Evolutionary conservation across 805 yeast species (phyloP).

Genomic region (Teunomyces aglyptinius): DNA sequence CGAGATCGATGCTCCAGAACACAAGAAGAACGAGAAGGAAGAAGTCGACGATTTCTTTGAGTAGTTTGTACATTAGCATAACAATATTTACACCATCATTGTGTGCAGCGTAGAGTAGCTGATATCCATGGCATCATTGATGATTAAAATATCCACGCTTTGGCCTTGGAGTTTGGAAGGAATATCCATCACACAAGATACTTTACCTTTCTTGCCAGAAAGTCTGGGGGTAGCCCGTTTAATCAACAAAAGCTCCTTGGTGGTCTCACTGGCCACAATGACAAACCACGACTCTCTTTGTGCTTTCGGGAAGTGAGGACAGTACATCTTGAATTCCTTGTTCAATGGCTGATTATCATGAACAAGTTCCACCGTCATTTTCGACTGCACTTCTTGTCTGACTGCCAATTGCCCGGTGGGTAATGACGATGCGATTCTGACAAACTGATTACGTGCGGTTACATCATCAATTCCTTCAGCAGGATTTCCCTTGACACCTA

Average conservation of each 20-base stretch:
- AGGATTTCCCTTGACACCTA: slow-evolving; percentile 34
- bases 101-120: slow-evolving; percentile 26
- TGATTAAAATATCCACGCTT: slow-evolving; percentile 45
- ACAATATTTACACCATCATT: slow-evolving; percentile 2
- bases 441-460: slow-evolving; percentile 43
- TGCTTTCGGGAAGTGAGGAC: slow-evolving; percentile 82
- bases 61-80: slow-evolving; percentile 9
- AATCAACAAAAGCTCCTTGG: slow-evolving; percentile 57
- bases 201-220: slow-evolving; percentile 35
- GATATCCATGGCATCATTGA: slow-evolving; percentile 69
- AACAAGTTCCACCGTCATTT: slow-evolving; percentile 43
- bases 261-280: slow-evolving; percentile 50
- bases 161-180: slow-evolving; percentile 49
- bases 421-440: slow-evolving; percentile 50
- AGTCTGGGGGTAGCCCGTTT: slow-evolving; percentile 72
- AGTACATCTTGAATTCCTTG: slow-evolving; percentile 63
- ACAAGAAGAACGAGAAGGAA: slow-evolving; percentile 10
- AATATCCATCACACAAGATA: slow-evolving; percentile 47
- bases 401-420: slow-evolving; percentile 57
- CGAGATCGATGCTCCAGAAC: slow-evolving; percentile 48
- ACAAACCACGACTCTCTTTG: slow-evolving; percentile 95
- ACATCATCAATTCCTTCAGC: slow-evolving; percentile 21
- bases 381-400: slow-evolving; percentile 32
- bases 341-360: slow-evolving; percentile 54
- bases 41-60: slow-evolving; percentile 31